Evolutionary conservation across 2,329 filamentous ascomycete species (phyloP), one percentile per base, ranked within the genome.

Genomic region (Phoma sp.): DNA sequence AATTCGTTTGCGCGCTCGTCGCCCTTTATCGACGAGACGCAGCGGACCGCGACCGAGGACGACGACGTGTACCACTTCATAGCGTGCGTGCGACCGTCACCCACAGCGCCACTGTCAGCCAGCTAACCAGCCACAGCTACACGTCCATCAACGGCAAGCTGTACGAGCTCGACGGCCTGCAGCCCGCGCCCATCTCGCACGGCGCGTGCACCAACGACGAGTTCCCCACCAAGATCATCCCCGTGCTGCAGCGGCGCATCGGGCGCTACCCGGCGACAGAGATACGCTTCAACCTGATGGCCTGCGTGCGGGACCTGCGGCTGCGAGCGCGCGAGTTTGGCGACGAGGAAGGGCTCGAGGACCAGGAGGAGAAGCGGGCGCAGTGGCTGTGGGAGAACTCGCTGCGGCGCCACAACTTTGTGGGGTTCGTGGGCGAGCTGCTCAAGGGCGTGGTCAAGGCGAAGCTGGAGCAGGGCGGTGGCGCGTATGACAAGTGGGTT

Each of bases 11-110:
- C 93, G 38, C 84, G 89, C 59, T 90, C 89, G 57, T 96, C 89
- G 55, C 95, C 95, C 2, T 99, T 99, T 73, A 88, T 91, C 49
- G 92, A 96, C 75, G 95, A 99, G 83, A 96, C 92, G 58, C 85
- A 89, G 64, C 85, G 88, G 10, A 81, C 86, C 10, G 84, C 85
- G 13, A 85, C 84, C n/a, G 87, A 87, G 58, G 83, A 91, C 51
- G 92, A 96, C 69, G 95, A 98, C 71, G 91, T 94, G 25, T 99
- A 96, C 79, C 95, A 99, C 80, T 99, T 99, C 77, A 92, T 99
- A 69, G 95, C 93, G 29, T 75, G 68, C 54, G 68, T 36, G 29
- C 29, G 29, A 13, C 4, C 25, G 22, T 24, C 22, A 17, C 22
- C 22, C 6, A 24, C 22, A 17, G 17, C 22, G 22, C 6, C 22